A percentile compares a stretch with the other conserved stretches of the same genome.
phyloP scores from a whole-genome alignment of 257 asterid species.

The Gynochthodes officinalis region DNA sequence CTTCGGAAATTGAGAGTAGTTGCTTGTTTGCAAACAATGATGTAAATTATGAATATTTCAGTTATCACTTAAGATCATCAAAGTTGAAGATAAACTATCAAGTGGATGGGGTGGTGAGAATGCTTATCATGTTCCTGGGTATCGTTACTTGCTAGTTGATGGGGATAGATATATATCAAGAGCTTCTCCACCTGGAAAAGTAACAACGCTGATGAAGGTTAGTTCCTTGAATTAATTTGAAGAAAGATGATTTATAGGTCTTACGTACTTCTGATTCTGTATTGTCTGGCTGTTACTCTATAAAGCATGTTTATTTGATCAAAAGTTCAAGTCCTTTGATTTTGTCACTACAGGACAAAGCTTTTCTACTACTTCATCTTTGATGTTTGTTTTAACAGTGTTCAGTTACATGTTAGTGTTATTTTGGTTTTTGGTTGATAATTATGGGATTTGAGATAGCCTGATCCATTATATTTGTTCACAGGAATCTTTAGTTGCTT shows the following conservation, averaged over 20 bases:
- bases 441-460: not conserved
- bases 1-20: not conserved
- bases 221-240: conserved; percentile 13
- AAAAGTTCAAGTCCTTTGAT: not conserved
- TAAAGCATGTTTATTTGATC: not conserved
- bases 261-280: not conserved
- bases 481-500: conserved; percentile 78
- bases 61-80: conserved; percentile 60
- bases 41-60: conserved; percentile 31
- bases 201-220: conserved; percentile 85
- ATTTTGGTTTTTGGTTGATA: not conserved
- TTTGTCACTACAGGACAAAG: not conserved
- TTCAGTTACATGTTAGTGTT: not conserved
- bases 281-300: not conserved
- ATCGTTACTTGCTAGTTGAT: conserved; percentile 84
- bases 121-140: conserved; percentile 92
- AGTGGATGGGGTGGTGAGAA: conserved; percentile 98
- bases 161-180: conserved; percentile 68
- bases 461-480: too few species aligned
- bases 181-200: conserved; percentile 96
- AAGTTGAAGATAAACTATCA: conserved; percentile 89
- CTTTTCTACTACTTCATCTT: not conserved
- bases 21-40: not conserved
- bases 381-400: not conserved
- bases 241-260: not conserved